Evolutionary conservation across 257 asterid genomes (phyloP), one percentile per base, ranked within the genome.

Genomic region (Jacaranda copaia): DNA sequence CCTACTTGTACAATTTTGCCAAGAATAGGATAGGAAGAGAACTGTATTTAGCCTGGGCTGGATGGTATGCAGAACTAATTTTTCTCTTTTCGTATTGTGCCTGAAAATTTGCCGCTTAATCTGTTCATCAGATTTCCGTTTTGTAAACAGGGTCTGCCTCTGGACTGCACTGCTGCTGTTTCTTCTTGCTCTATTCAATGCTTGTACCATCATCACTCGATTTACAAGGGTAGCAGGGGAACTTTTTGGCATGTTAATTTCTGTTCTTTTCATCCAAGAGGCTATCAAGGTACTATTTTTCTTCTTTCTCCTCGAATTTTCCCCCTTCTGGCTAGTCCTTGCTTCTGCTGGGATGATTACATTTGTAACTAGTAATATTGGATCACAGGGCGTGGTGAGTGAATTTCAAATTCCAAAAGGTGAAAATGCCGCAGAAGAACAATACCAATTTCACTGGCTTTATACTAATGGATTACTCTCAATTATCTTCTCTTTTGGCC

Each of bases 211-310:
- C 73, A 80, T 93, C 79, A 74, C 83, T 57, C 91, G 95, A 71
- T 93, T 93, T 70, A 93, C 98, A n/a, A 89, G 98, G 86, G 85
- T 92, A 42, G 96, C 98, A 25, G 96, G 97, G 72, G 98, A 93
- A 49, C 96, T 91, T 53, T 93, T 93, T 67, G 96, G 98, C 88
- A 93, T 93, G 98, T 81, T 91, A 72, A 93, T 93, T 60, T 81
- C 92, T 1, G 91, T 91, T 78, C 96, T 93, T n/a, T 91, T 93
- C 89, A 73, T 91, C 68, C 97, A 91, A 79, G 96, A 91, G 78
- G 98, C 97, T 63, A 87, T 93, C 77, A 91, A 89, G 97, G 97
- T 91, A 71, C 76, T n/a, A 46, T 15, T 36, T 42, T 36, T 42
- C 10, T 16, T 12, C 53, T 8, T 55, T 5, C 9, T 40, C 2